These are phyloP conservation scores for Tripterygium wilfordii DNA, from an alignment of 177 flowering plant genomes.

Conservation along the genomic window DNA sequence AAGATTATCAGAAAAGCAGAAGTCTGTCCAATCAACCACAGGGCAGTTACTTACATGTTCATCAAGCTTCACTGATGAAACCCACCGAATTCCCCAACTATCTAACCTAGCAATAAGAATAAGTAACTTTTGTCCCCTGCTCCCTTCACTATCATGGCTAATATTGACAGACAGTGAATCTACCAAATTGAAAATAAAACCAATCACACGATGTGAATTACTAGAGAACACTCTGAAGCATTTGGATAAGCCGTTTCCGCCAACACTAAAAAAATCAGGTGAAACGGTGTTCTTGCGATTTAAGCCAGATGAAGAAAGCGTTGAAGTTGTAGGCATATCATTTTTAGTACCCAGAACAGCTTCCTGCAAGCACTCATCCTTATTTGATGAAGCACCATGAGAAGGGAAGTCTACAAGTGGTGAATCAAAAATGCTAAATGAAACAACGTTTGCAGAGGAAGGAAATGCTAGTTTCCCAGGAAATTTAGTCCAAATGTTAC, in stretches of 20 bases:
- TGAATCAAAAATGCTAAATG: conserved; percentile 58
- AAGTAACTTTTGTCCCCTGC: conserved; percentile 23
- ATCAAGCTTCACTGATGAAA: conserved; percentile 57
- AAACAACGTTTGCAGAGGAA: conserved; percentile 53
- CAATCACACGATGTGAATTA: conserved; percentile 51
- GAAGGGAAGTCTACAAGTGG: conserved; percentile 26
- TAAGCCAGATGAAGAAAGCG: conserved; percentile 12
- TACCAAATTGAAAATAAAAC: conserved; percentile 43
- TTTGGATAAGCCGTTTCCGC: conserved; percentile 19
- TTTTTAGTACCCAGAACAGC: conserved; percentile 9
- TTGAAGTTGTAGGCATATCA: conserved; percentile 10
- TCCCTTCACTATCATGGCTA: conserved; percentile 20
- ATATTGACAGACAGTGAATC: conserved; percentile 16
- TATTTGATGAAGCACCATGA: conserved; percentile 17
- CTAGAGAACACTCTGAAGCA: conserved; percentile 74
- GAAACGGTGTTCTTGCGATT: conserved; percentile 12
- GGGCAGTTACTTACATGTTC: conserved; percentile 21
- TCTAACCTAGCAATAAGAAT: conserved; percentile 46
- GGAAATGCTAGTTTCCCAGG: conserved; percentile 60
- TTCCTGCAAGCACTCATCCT: conserved; percentile 20
- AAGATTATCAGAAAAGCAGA: conserved; percentile 59
- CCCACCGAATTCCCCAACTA: conserved; percentile 69
- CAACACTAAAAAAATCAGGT: conserved; percentile 13
- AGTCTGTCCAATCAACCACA: conserved; percentile 67
- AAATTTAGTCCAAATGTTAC: conserved; percentile 44